These are phyloP conservation scores for Dacryopinax primogenitus DNA, from an alignment of 768 basidiomycete genomes.

Conservation along the genomic window DNA sequence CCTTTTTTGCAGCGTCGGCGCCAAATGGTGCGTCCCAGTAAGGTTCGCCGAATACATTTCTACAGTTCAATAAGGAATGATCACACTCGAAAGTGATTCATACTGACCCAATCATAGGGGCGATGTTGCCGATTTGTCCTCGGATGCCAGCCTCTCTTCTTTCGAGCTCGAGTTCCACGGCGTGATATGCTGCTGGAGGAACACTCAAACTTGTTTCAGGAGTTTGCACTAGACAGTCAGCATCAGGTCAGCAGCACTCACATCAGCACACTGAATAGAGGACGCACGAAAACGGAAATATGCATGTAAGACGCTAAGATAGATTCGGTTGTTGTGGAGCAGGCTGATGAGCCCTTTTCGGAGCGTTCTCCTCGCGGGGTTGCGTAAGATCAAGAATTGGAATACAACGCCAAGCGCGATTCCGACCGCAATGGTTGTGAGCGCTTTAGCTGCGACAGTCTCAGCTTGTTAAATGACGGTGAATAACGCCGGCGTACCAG, in stretches of 20 bases:
- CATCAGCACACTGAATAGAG: constrained; percentile 13
- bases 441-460: constrained; percentile 10
- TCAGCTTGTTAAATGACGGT: not conserved
- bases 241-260: not conserved
- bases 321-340: constrained; percentile 16
- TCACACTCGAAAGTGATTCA: not conserved
- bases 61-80: not conserved
- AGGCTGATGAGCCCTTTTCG: constrained; percentile 18
- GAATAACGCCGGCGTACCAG: constrained; percentile 14
- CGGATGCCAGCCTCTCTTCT: constrained; percentile 21
- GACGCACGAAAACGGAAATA: constrained; percentile 14
- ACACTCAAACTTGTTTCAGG: not conserved
- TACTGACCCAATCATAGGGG: constrained; percentile 20
- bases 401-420: constrained; percentile 23
- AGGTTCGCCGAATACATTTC: constrained; percentile 22
- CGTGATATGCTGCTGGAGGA: constrained; percentile 13
- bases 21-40: constrained; percentile 19
- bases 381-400: constrained; percentile 22
- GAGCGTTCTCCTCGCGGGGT: constrained; percentile 22
- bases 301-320: constrained; percentile 21
- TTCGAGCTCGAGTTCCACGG: constrained; percentile 20
- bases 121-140: constrained; percentile 18
- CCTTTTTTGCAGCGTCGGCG: constrained; percentile 11
- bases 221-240: not conserved
- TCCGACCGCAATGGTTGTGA: constrained; percentile 23